Evolutionary conservation across 345 rosid genomes (phyloP).

Genomic region (Syzygium aromaticum): DNA sequence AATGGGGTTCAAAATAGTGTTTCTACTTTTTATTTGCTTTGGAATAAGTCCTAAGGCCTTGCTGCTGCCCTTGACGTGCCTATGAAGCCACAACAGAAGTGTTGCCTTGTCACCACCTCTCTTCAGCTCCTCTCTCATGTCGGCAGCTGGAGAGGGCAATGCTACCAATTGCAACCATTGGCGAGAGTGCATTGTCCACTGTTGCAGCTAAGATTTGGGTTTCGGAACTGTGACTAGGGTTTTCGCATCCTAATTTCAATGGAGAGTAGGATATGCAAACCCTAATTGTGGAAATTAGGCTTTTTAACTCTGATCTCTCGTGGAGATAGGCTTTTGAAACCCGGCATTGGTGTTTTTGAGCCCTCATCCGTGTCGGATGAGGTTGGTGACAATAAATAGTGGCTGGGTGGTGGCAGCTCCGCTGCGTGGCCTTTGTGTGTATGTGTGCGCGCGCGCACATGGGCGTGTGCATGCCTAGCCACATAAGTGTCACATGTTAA

Average conservation of each 20-base stretch:
- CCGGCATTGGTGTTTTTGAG: background rate
- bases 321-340: background rate
- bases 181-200: background rate
- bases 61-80: background rate
- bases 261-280: background rate
- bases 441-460: accelerated
- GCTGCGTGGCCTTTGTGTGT: background rate
- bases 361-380: background rate
- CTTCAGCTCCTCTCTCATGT: background rate
- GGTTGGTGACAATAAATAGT: background rate
- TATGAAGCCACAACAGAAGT: background rate
- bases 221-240: background rate
- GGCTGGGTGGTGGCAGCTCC: background rate
- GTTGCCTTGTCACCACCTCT: background rate
- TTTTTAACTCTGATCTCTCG: background rate
- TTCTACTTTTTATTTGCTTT: background rate
- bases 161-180: background rate
- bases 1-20: background rate
- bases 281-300: background rate
- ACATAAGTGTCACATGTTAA: background rate
- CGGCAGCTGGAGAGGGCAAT: background rate
- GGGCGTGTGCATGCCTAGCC: accelerated
- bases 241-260: background rate
- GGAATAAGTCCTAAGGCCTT: background rate
- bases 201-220: background rate